Conservation (phyloP, 148 eudicot genomes). For the Silene latifolia region DNA sequence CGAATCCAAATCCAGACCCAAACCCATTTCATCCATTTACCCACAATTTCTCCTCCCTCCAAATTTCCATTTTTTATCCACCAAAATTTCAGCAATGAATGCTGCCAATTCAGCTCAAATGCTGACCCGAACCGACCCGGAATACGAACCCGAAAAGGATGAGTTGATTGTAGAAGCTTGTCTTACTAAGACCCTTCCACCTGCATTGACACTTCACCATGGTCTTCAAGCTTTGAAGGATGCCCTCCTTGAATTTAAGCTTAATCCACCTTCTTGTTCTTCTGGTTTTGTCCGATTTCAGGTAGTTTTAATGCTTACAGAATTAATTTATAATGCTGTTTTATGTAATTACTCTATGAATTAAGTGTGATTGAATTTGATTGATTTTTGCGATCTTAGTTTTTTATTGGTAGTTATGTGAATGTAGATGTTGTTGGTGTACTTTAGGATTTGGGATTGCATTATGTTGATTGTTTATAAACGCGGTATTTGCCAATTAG, state of each 20-base stretch:
- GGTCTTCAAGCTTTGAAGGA: conserved; percentile 59
- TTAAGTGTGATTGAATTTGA: neutral
- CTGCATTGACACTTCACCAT: conserved; percentile 68
- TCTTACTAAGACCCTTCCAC: conserved; percentile 62
- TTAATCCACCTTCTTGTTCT: conserved; percentile 45
- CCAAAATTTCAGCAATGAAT: conserved; percentile 9
- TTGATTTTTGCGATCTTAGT: too few relatives aligned
- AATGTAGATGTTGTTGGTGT: neutral
- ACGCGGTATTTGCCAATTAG: neutral
- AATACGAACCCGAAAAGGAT: conserved; percentile 28
- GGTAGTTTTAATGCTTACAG: conserved; percentile 31
- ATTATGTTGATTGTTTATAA: neutral
- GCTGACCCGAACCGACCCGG: neutral
- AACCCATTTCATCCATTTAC: neutral
- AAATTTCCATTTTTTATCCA: neutral
- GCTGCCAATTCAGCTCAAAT: neutral
- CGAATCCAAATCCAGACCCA: neutral
- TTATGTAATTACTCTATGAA: neutral
- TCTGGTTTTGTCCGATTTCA: conserved; percentile 77
- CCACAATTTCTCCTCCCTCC: neutral
- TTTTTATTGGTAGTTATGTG: neutral
- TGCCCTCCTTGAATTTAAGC: conserved; percentile 57
- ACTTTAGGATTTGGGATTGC: neutral
- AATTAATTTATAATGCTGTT: neutral
- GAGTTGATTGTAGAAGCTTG: conserved; percentile 47